Evolutionary conservation across 306 rosid genomes (phyloP).

Genomic region (Canavalia ensiformis): DNA sequence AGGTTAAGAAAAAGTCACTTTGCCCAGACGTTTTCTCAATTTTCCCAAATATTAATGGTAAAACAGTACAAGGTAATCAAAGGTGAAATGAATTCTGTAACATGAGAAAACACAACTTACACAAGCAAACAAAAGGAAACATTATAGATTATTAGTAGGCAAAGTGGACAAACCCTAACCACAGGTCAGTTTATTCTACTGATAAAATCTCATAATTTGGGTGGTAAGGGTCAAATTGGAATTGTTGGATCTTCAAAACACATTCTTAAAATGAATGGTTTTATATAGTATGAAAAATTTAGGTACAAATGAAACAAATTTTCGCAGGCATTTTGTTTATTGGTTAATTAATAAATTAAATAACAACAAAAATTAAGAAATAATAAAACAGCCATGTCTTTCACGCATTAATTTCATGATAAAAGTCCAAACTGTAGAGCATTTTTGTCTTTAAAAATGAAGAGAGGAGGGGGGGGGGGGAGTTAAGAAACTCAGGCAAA

Average conservation of each 20-base stretch:
- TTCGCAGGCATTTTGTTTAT: no score
- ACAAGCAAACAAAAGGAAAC: neutral
- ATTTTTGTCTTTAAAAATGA: neutral
- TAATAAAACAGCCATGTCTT: no score
- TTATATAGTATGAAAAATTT: no score
- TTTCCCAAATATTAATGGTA: neutral
- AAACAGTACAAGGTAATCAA: slow-evolving; percentile 7
- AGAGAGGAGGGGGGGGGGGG: neutral
- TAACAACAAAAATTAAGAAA: no score
- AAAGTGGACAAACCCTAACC: slow-evolving; percentile 26
- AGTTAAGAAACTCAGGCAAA: slow-evolving; percentile 34
- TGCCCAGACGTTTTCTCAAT: slow-evolving; percentile 4
- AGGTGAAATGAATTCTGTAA: neutral
- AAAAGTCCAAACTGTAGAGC: no score
- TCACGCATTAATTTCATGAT: no score
- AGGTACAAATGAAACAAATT: no score
- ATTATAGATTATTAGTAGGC: neutral
- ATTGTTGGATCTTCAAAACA: neutral
- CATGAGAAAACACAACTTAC: neutral
- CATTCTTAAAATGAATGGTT: no score
- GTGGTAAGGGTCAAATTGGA: neutral
- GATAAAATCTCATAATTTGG: slow-evolving; percentile 21
- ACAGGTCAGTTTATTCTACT: neutral
- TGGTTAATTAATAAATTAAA: no score
- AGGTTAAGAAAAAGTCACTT: slow-evolving; percentile 1